phyloP scores from a whole-genome alignment of 2,329 filamentous ascomycete genomes.

The Cercospora sp. region DNA sequence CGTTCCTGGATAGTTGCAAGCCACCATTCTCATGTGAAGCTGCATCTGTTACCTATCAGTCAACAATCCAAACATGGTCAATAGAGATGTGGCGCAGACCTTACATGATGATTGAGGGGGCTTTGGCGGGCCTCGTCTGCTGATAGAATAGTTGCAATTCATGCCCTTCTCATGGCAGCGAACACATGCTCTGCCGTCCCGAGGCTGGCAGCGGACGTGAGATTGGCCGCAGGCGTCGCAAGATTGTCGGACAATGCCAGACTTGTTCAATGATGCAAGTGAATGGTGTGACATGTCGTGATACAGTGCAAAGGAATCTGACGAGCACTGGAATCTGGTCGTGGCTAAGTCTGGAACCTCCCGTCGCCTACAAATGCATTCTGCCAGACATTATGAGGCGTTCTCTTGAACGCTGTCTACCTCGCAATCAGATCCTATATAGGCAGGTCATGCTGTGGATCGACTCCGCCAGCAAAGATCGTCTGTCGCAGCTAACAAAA shows the following conservation, averaged over 20 bases:
- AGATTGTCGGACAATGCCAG: neutral
- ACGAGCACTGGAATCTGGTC: neutral
- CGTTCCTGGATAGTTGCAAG: neutral
- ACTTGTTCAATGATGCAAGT: neutral
- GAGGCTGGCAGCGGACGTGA: neutral
- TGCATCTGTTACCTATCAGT: neutral
- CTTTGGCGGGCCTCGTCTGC: neutral
- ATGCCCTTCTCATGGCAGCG: neutral
- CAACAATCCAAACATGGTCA: neutral
- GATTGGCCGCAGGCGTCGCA: neutral
- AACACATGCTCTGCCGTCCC: neutral
- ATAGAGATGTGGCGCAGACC: neutral
- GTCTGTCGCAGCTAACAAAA: neutral
- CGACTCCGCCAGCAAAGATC: neutral
- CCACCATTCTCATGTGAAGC: neutral
- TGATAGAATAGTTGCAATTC: neutral
- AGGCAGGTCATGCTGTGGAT: neutral
- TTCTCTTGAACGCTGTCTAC: neutral
- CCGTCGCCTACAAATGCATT: neutral
- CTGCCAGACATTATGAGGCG: neutral
- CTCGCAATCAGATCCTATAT: neutral
- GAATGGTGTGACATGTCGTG: neutral
- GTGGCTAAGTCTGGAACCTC: neutral
- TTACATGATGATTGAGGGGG: neutral
- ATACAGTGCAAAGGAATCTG: neutral